Evolutionary conservation across 768 basidiomycete genomes (phyloP).

Genomic region (Calocybe indica): DNA sequence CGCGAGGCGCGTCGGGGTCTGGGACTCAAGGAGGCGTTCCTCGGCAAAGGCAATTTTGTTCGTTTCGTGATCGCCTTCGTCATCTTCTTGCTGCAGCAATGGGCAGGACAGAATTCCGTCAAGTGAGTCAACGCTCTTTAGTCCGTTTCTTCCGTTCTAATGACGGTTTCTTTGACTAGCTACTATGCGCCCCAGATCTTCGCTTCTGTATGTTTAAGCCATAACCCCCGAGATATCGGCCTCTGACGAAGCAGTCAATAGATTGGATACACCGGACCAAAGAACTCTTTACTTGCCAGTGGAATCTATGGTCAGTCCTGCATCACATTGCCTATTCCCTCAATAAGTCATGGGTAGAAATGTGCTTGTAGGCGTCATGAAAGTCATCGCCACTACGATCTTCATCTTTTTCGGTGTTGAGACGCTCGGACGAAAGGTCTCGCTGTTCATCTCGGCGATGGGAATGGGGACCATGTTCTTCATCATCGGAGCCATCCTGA

Average conservation of each 20-base stretch:
- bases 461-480: constrained; percentile 81
- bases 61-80: constrained; percentile 82
- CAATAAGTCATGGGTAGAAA: constrained; percentile 9
- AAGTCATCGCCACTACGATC: constrained; percentile 57
- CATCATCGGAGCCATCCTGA: constrained; percentile 80
- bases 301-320: constrained; percentile 47
- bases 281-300: constrained; percentile 62
- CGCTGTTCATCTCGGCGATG: constrained; percentile 65
- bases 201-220: constrained; percentile 26
- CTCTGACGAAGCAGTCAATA: not conserved
- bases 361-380: constrained; percentile 31
- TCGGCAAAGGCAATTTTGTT: constrained; percentile 75
- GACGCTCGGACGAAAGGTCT: constrained; percentile 61
- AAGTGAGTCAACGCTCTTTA: constrained; percentile 23
- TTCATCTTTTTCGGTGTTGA: constrained; percentile 70
- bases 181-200: constrained; percentile 78
- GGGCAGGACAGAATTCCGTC: constrained; percentile 81
- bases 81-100: constrained; percentile 79
- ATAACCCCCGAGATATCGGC: not conserved
- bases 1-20: constrained; percentile 57
- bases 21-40: constrained; percentile 64
- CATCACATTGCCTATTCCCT: not conserved
- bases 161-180: constrained; percentile 15
- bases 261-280: constrained; percentile 59
- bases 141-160: not conserved